phyloP scores from a whole-genome alignment of 2,329 filamentous ascomycete species.

The Hyphodiscus sp. region DNA sequence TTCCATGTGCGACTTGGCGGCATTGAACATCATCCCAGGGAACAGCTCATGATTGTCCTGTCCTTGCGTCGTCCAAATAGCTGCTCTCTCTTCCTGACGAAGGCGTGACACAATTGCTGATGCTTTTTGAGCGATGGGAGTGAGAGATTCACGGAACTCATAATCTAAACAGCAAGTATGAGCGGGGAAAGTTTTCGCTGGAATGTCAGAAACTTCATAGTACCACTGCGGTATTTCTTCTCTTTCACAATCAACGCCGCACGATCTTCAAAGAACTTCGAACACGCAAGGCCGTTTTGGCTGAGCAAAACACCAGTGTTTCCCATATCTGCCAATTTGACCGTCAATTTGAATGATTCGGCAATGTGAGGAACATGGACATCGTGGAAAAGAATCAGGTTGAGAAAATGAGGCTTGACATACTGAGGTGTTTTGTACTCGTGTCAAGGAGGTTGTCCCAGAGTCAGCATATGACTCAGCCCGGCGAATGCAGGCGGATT shows the following conservation, averaged over 20 bases:
- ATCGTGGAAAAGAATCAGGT: too few species aligned
- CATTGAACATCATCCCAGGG: conserved; percentile 89
- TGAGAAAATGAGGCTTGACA: too few species aligned
- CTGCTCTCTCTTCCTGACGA: conserved; percentile 66
- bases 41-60: conserved; percentile 69
- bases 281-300: conserved; percentile 35
- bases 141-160: conserved; percentile 66
- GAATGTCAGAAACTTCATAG: conserved; percentile 24
- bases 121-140: conserved; percentile 71
- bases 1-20: conserved; percentile 80
- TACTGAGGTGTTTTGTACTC: too few species aligned
- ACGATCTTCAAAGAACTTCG: conserved; percentile 70
- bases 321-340: too few species aligned
- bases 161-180: conserved; percentile 44
- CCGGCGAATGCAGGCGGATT: too few species aligned
- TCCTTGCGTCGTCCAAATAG: conserved; percentile 68
- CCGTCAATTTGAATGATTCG: too few species aligned
- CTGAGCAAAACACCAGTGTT: too few species aligned
- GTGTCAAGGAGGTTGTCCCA: too few species aligned
- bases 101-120: conserved; percentile 76
- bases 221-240: conserved; percentile 74
- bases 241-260: conserved; percentile 76
- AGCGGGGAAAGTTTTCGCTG: conserved; percentile 43
- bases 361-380: too few species aligned
- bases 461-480: too few species aligned